phyloP scores from a whole-genome alignment of 179 eudicot species.

The Beta macrorhiza region DNA sequence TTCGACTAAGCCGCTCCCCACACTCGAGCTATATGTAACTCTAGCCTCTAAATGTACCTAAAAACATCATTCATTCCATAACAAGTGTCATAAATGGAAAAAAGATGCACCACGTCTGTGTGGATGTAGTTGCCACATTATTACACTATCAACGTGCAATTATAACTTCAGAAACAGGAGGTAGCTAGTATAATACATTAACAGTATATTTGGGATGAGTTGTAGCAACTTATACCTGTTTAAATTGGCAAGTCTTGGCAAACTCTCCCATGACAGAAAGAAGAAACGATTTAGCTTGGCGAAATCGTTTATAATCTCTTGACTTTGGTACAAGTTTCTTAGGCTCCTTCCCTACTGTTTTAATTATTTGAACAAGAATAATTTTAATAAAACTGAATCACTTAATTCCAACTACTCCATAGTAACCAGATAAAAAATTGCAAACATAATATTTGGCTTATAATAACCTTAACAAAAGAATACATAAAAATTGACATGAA shows the following conservation, averaged over 20 bases:
- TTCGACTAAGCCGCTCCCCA: constrained; percentile 55
- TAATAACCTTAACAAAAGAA: background rate
- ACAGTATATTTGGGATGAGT: background rate
- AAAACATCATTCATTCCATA: background rate
- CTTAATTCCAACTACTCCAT: constrained; percentile 27
- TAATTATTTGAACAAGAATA: background rate
- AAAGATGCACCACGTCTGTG: no score
- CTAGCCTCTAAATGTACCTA: constrained; percentile 85
- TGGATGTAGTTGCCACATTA: no score
- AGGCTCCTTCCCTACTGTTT: constrained; percentile 46
- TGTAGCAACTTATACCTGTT: constrained; percentile 44
- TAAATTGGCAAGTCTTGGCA: constrained; percentile 52
- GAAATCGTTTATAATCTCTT: constrained; percentile 45
- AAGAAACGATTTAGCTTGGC: constrained; percentile 63
- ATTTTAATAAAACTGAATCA: constrained; percentile 5
- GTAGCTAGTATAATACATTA: no score
- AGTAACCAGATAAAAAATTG: constrained; percentile 19
- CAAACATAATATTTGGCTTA: background rate
- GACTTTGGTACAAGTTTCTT: constrained; percentile 39
- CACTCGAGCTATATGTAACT: constrained; percentile 55
- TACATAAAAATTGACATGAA: background rate
- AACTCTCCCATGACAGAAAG: constrained; percentile 74
- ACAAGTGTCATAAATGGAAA: background rate
- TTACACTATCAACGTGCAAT: no score
- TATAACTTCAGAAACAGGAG: no score